Evolutionary conservation across 2,329 filamentous ascomycete genomes (phyloP).

Genomic region (Hypocreales sp.): DNA sequence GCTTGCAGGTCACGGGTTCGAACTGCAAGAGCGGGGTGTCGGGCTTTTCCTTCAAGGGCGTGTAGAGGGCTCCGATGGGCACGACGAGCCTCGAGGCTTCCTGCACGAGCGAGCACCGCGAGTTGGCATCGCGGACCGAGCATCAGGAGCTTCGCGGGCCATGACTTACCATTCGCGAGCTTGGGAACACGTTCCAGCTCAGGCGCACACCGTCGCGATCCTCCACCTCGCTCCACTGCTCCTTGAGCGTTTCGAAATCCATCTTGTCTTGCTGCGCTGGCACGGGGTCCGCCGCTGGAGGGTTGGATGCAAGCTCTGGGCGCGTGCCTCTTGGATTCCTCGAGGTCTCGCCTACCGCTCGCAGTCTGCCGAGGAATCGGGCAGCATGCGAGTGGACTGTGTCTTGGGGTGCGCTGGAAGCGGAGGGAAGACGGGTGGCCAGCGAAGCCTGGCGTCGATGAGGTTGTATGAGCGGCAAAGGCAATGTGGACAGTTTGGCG

Average conservation of each 20-base stretch:
- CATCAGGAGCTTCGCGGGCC: not conserved
- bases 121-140: not conserved
- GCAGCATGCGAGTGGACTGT: no score
- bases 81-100: slow-evolving; percentile 91
- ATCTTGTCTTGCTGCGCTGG: no score
- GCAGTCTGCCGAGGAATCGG: no score
- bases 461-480: no score
- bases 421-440: no score
- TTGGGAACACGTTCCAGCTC: slow-evolving; percentile 98
- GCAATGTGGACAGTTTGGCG: no score
- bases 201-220: slow-evolving; percentile 90
- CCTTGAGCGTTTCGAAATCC: slow-evolving; percentile 89
- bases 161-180: slow-evolving; percentile 77
- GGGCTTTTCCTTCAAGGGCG: slow-evolving; percentile 85
- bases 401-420: no score
- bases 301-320: no score
- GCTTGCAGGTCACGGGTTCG: slow-evolving; percentile 92
- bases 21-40: slow-evolving; percentile 84
- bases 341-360: no score
- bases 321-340: no score
- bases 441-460: no score
- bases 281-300: no score
- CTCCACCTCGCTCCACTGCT: slow-evolving; percentile 93
- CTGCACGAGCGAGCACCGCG: slow-evolving; percentile 23
- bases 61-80: slow-evolving; percentile 91